Conservation (phyloP, 2,329 filamentous ascomycete genomes). For the Proliferodiscus dingleyae region DNA sequence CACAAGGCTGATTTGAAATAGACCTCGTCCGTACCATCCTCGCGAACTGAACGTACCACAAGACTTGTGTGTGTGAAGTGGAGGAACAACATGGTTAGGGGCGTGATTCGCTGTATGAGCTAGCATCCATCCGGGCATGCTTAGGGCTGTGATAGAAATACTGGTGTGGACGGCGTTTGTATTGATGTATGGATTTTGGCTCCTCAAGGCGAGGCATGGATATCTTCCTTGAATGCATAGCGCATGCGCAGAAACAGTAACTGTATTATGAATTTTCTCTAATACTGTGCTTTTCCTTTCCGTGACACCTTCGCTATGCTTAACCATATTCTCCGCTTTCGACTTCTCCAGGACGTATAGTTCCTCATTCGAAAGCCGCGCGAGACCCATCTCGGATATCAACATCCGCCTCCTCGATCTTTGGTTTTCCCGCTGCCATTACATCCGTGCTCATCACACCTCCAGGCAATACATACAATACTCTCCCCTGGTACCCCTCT, state of each 20-base stretch:
- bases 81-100: constrained; percentile 7
- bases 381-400: constrained; percentile 20
- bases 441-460: constrained; percentile 53
- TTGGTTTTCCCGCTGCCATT: constrained; percentile 40
- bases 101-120: constrained; percentile 19
- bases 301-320: constrained; percentile 6
- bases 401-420: constrained; percentile 31
- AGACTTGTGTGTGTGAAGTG: too few relatives aligned
- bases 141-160: constrained; percentile 17
- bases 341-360: too few relatives aligned
- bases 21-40: constrained; percentile 84
- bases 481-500: constrained; percentile 33
- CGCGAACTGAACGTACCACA: constrained; percentile 57
- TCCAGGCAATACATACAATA: constrained; percentile 57
- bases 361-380: constrained; percentile 33
- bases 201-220: constrained; percentile 4
- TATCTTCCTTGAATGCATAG: constrained; percentile 4
- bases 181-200: constrained; percentile 8
- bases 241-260: constrained; percentile 8
- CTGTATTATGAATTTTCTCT: constrained; percentile 1
- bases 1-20: constrained; percentile 31
- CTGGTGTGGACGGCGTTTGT: constrained; percentile 13
- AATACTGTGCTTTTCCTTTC: constrained; percentile 5
- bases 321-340: not conserved
- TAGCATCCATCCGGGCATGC: constrained; percentile 16